These are phyloP conservation scores for Lumnitzera littorea DNA, from an alignment of 345 rosid genomes.

Conservation along the genomic window DNA sequence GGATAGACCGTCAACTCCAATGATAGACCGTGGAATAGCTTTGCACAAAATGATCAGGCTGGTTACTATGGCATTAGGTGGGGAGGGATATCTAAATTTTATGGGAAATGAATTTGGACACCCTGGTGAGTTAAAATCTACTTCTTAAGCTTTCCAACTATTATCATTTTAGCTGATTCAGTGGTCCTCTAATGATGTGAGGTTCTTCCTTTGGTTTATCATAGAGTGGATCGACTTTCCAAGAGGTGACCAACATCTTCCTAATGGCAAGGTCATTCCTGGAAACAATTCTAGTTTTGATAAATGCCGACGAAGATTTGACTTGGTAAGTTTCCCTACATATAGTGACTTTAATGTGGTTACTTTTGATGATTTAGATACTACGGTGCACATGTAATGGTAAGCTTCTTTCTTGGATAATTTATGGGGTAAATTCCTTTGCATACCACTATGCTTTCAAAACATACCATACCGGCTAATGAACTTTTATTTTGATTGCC, in stretches of 20 bases:
- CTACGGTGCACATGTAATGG: not conserved
- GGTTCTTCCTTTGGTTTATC: constrained; percentile 9
- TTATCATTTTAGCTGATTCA: constrained; percentile 3
- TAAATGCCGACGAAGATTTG: constrained; percentile 92
- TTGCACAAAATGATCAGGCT: constrained; percentile 97
- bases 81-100: constrained; percentile 95
- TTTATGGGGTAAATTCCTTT: not conserved
- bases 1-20: constrained; percentile 72
- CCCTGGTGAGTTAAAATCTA: constrained; percentile 50
- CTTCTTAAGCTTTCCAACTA: not conserved
- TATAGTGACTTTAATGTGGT: not conserved
- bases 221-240: constrained; percentile 99
- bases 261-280: constrained; percentile 47
- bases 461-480: not conserved
- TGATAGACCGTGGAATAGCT: constrained; percentile 88
- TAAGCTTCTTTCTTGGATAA: not conserved
- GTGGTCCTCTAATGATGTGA: constrained; percentile 4
- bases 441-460: not conserved
- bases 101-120: constrained; percentile 99
- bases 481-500: too few relatives aligned
- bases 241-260: constrained; percentile 77
- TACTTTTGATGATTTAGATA: not conserved
- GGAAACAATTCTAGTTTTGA: constrained; percentile 82
- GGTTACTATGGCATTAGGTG: constrained; percentile 90
- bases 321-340: constrained; percentile 52